phyloP scores from a whole-genome alignment of 805 yeast genomes.

The Peterozyma toletana region DNA sequence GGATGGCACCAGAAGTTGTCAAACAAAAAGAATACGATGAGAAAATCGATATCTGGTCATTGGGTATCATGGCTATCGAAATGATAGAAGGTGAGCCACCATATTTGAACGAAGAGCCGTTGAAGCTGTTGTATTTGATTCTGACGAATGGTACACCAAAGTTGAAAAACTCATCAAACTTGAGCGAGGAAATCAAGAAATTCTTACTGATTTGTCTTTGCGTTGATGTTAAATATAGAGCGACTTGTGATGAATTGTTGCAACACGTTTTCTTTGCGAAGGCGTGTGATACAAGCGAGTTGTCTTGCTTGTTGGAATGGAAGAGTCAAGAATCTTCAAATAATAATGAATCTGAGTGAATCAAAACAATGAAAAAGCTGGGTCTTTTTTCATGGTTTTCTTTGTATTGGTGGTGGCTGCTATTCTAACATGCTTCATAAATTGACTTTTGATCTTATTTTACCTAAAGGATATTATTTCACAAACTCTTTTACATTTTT shows the following conservation, averaged over 20 bases:
- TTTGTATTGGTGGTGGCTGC: too few relatives aligned
- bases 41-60: slow-evolving; percentile 95
- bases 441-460: too few relatives aligned
- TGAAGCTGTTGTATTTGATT: slow-evolving; percentile 87
- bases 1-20: slow-evolving; percentile 99
- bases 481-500: too few relatives aligned
- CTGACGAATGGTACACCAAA: slow-evolving; percentile 97
- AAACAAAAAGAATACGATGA: slow-evolving; percentile 93
- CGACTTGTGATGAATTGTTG: slow-evolving; percentile 80
- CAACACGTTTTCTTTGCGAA: slow-evolving; percentile 65
- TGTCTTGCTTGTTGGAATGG: slow-evolving; percentile 54
- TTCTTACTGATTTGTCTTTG: slow-evolving; percentile 88
- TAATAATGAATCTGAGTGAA: too few relatives aligned
- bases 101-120: slow-evolving; percentile 90
- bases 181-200: slow-evolving; percentile 72
- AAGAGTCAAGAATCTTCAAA: slow-evolving; percentile 10
- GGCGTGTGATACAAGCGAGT: slow-evolving; percentile 53
- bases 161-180: slow-evolving; percentile 70
- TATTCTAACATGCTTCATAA: too few relatives aligned
- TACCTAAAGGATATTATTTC: too few relatives aligned
- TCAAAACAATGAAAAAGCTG: too few relatives aligned
- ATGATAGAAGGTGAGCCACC: slow-evolving; percentile 99
- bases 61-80: slow-evolving; percentile 97
- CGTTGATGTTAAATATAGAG: slow-evolving; percentile 89
- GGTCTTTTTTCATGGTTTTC: too few relatives aligned